A percentile compares a stretch with the other conserved stretches of the same genome.
Evolutionary conservation across 495 filamentous ascomycete species (phyloP).

Genomic region (Annulohypoxylon nitens): DNA sequence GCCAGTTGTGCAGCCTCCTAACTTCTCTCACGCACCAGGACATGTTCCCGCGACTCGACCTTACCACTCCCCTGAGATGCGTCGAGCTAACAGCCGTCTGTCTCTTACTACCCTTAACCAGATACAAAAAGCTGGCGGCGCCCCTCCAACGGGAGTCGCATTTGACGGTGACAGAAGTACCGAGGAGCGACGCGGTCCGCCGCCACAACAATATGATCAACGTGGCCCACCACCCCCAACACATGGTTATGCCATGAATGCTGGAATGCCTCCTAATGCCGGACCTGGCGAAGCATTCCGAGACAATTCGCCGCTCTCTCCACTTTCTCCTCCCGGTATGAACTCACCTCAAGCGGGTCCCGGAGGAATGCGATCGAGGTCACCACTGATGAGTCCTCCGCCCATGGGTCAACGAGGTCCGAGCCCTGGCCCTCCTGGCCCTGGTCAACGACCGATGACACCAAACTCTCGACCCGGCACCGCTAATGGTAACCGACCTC

Average conservation of each 20-base stretch:
- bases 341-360: slow-evolving; percentile 53
- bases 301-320: slow-evolving; percentile 47
- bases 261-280: slow-evolving; percentile 64
- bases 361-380: slow-evolving; percentile 52
- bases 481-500: slow-evolving; percentile 45
- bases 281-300: slow-evolving; percentile 65
- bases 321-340: slow-evolving; percentile 50
- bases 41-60: slow-evolving; percentile 76
- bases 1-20: slow-evolving; percentile 80
- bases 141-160: slow-evolving; percentile 48
- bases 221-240: slow-evolving; percentile 54
- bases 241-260: slow-evolving; percentile 60
- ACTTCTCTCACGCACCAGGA: slow-evolving; percentile 77
- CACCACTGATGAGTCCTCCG: slow-evolving; percentile 50
- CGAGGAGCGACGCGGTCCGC: slow-evolving; percentile 46
- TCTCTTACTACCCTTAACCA: slow-evolving; percentile 84
- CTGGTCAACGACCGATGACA: slow-evolving; percentile 41
- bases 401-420: slow-evolving; percentile 40
- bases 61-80: slow-evolving; percentile 78
- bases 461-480: slow-evolving; percentile 49
- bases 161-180: slow-evolving; percentile 41
- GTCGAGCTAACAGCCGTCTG: slow-evolving; percentile 81
- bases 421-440: slow-evolving; percentile 32
- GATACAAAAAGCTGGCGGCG: slow-evolving; percentile 73
- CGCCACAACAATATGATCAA: slow-evolving; percentile 50